Percentiles rank a stretch among this genome's conserved stretches.
Evolutionary conservation across 1,139 yeast genomes (phyloP).

Genomic region (Protomyces arabidopsidicola): DNA sequence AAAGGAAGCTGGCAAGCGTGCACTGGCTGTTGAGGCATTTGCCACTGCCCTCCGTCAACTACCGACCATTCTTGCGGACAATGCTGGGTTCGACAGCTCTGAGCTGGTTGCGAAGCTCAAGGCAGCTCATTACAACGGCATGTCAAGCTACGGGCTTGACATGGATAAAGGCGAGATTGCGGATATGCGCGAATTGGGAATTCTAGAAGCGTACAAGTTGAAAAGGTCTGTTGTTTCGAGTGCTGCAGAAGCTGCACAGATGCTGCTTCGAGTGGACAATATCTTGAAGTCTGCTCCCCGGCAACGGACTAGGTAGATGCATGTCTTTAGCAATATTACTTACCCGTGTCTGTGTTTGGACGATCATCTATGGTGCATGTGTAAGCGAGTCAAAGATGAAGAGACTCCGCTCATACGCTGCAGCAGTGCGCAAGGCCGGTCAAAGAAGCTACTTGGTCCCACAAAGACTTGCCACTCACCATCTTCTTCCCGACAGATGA

Average conservation of each 20-base stretch:
- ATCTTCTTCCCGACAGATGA: no score
- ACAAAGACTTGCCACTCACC: no score
- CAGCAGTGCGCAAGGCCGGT: no score
- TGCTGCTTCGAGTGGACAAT: constrained; percentile 87
- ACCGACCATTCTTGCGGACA: constrained; percentile 92
- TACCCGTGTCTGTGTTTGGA: background rate
- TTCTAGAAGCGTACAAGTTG: constrained; percentile 85
- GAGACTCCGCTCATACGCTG: no score
- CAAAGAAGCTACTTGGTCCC: no score
- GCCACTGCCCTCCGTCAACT: constrained; percentile 90
- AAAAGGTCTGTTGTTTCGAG: constrained; percentile 93
- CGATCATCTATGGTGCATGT: background rate
- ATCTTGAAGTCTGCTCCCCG: constrained; percentile 89
- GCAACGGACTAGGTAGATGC: constrained; percentile 16
- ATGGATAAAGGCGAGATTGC: constrained; percentile 76
- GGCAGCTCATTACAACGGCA: constrained; percentile 88
- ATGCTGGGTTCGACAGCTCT: constrained; percentile 93
- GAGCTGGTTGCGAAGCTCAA: constrained; percentile 87
- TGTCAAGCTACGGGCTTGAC: constrained; percentile 86
- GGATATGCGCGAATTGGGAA: constrained; percentile 90
- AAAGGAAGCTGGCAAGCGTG: constrained; percentile 86
- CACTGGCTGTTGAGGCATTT: constrained; percentile 90
- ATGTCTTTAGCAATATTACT: background rate
- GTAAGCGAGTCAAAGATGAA: no score
- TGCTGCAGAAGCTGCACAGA: constrained; percentile 97